A percentile compares a stretch with the other conserved stretches of the same genome.
phyloP scores from a whole-genome alignment of 2,329 filamentous ascomycete species.

The Chaetomium olivaceum region DNA sequence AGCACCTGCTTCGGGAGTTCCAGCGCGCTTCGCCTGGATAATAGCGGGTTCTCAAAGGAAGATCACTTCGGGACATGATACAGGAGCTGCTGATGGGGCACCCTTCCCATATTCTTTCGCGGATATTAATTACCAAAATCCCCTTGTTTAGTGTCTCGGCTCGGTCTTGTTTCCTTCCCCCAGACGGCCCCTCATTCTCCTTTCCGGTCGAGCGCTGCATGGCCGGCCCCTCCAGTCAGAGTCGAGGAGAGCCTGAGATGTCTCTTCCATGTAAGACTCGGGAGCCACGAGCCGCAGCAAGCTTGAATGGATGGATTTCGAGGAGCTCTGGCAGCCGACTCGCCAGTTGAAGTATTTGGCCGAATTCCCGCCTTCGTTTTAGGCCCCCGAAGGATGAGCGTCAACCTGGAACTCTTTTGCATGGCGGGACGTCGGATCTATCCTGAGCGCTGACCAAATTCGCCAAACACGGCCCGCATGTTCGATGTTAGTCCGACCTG shows the following conservation, averaged over 20 bases:
- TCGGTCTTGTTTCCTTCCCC: background rate
- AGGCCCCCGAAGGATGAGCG: background rate
- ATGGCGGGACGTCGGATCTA: background rate
- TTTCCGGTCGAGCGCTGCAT: background rate
- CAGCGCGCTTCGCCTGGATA: conserved; percentile 5
- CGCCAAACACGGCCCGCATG: background rate
- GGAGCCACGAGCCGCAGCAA: background rate
- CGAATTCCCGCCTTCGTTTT: background rate
- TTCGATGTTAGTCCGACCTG: background rate
- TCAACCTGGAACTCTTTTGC: background rate
- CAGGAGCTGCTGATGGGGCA: background rate
- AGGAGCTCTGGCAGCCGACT: background rate
- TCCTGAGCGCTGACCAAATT: background rate
- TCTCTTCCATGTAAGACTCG: background rate
- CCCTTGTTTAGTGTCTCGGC: conserved; percentile 4
- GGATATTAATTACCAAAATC: conserved; percentile 11
- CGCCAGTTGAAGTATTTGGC: background rate
- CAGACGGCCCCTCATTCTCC: background rate
- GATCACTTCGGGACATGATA: conserved; percentile 2
- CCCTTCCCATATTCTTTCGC: background rate
- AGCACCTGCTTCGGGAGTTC: background rate
- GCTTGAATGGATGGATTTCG: background rate
- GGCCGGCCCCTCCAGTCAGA: background rate
- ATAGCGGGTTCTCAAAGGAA: background rate
- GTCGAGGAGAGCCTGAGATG: background rate